Conservation (phyloP, 2,329 filamentous ascomycete genomes). For the Endocalyx cinctus region DNA sequence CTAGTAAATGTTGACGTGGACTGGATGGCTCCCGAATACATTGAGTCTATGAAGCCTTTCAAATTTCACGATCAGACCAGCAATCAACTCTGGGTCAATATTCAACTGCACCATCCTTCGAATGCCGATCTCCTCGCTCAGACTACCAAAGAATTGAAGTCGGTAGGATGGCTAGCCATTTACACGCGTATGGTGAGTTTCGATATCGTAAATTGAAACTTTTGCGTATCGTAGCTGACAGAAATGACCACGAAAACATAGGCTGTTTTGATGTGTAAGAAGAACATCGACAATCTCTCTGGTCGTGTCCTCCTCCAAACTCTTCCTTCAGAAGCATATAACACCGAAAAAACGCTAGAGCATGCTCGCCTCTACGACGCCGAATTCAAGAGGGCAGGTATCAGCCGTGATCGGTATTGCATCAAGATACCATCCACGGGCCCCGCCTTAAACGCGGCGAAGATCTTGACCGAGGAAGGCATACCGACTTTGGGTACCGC, state of each 20-base stretch:
- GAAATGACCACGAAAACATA: too few relatives aligned
- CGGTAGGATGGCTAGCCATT: conserved; percentile 41
- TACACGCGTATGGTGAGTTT: conserved; percentile 39
- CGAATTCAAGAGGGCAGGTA: conserved; percentile 41
- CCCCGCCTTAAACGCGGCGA: conserved; percentile 40
- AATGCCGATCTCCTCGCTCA: conserved; percentile 38
- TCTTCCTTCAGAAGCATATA: conserved; percentile 41
- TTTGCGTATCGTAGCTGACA: conserved; percentile 3
- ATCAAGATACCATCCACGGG: conserved; percentile 50
- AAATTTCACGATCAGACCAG: conserved; percentile 44
- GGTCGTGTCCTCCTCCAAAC: conserved; percentile 46
- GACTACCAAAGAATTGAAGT: conserved; percentile 38
- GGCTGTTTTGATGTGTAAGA: conserved; percentile 42
- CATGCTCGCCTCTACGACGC: conserved; percentile 42
- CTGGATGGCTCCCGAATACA: conserved; percentile 46
- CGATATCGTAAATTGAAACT: not conserved
- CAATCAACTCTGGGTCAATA: conserved; percentile 45
- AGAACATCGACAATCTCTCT: conserved; percentile 40
- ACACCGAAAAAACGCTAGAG: conserved; percentile 37
- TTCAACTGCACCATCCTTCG: conserved; percentile 37
- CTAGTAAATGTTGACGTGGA: conserved; percentile 48
- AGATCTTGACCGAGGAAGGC: too few relatives aligned
- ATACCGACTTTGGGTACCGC: conserved; percentile 41
- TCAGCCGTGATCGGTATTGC: conserved; percentile 40
- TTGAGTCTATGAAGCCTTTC: conserved; percentile 39